These are phyloP conservation scores for Malassezia obtusa DNA, from an alignment of 1,284 basidiomycete species.

Conservation along the genomic window DNA sequence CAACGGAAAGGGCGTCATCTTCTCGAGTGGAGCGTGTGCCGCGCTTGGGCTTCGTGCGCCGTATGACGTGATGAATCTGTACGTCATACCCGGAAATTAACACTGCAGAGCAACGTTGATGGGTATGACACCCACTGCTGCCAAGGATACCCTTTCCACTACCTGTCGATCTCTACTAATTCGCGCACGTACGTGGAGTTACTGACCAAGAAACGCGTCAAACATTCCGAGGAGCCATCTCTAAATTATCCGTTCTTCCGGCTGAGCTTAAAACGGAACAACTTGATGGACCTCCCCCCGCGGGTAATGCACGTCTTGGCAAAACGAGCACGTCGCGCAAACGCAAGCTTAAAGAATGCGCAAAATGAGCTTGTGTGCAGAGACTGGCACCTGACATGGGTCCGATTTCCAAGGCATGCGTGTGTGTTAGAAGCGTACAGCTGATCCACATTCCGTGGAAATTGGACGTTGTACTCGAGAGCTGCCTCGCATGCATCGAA, in stretches of 20 bases:
- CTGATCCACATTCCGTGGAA: no score
- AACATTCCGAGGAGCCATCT: constrained; percentile 12
- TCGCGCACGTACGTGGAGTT: constrained; percentile 24
- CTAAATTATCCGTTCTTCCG: neutral
- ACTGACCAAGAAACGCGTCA: constrained; percentile 9
- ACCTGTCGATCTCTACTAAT: constrained; percentile 29
- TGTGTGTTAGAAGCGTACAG: no score
- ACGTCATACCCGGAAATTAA: neutral
- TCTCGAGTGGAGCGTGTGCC: constrained; percentile 29
- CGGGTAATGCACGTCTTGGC: no score
- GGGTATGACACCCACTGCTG: constrained; percentile 29
- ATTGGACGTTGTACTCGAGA: no score
- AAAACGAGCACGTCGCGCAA: neutral
- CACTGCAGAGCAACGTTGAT: constrained; percentile 25
- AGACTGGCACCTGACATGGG: no score
- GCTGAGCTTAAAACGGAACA: neutral
- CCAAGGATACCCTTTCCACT: constrained; percentile 29
- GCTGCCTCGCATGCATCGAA: no score
- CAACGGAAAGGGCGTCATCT: constrained; percentile 41
- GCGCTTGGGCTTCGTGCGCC: constrained; percentile 34
- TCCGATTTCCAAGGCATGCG: no score
- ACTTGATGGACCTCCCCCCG: neutral
- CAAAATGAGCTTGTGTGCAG: neutral
- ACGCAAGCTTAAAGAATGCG: neutral
- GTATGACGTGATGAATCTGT: constrained; percentile 42